Conservation (phyloP, 2,329 filamentous ascomycete genomes). For the Teratosphaeria gauchensis region DNA sequence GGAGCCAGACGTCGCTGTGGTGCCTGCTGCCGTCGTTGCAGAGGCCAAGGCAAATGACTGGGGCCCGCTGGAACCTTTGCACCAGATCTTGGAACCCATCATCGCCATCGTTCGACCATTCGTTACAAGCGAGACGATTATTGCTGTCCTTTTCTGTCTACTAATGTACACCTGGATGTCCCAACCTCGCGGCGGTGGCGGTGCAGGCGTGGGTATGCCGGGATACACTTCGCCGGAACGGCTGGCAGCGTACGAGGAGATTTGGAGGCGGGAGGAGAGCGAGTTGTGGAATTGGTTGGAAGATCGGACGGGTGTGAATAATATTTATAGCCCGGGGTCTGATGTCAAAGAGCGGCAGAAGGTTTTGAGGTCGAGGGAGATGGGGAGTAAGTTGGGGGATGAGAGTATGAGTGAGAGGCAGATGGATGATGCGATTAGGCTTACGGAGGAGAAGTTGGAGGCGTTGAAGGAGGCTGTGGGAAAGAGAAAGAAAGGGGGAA, state of each 20-base stretch:
- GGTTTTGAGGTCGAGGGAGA: constrained; percentile 15
- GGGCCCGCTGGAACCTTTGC: constrained; percentile 74
- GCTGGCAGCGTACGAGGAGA: constrained; percentile 78
- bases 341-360: constrained; percentile 18
- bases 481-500: constrained; percentile 36
- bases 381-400: constrained; percentile 33
- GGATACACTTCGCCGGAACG: constrained; percentile 50
- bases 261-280: constrained; percentile 80
- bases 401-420: constrained; percentile 73
- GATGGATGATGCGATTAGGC: constrained; percentile 65
- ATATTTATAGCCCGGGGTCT: constrained; percentile 23
- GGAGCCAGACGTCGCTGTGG: constrained; percentile 35
- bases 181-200: constrained; percentile 17
- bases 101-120: constrained; percentile 60
- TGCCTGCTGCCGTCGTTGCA: constrained; percentile 22
- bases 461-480: constrained; percentile 66
- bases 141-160: constrained; percentile 63
- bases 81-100: constrained; percentile 58
- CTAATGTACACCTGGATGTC: constrained; percentile 61
- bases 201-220: constrained; percentile 28
- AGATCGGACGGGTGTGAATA: constrained; percentile 67
- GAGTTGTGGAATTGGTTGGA: constrained; percentile 92
- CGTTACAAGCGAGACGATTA: constrained; percentile 66
- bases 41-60: constrained; percentile 44
- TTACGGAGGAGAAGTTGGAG: constrained; percentile 77